Evolutionary conservation across 805 yeast genomes (phyloP), one percentile per base, ranked within the genome.

Genomic region (Saccharomycopsis sp.): DNA sequence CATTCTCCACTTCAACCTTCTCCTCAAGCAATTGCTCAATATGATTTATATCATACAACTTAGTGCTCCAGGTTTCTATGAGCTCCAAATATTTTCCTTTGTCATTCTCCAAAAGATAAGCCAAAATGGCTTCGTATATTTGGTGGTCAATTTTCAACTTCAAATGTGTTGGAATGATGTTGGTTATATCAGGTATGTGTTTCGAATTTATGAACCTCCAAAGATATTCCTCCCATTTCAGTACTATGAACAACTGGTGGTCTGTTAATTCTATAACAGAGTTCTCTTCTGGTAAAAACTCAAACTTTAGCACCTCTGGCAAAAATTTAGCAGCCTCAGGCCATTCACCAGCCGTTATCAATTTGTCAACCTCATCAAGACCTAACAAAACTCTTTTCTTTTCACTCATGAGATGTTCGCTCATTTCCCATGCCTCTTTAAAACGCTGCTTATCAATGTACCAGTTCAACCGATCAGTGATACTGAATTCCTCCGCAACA

Each of bases 371-470:
- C 56, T 76, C 76, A 34, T 67, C 65, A 5, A 75, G 52, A 2
- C 95, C 96, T 27, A 75, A 65, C 29, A 67, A 61, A 8, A 80
- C 56, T 37, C 89, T 59, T 45, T 74, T 73, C 3, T 54, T 45
- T 8, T 67, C 64, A 7, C 65, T 58, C 1, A 80, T 62, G 48
- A 83, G 62, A 49, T 70, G 71, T 36, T 67, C 73, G 43, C 92
- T 72, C 53, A 85, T 75, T 30, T 69, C 67, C 94, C 95, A 89
- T 0, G 96, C 96, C 32, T 77, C 77, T 13, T 65, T 59, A 52
- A 60, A 83, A 39, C 64, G 58, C 2, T 68, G 67, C 29, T 64
- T 70, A 1, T 74, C 74, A 3, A 75, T 44, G 44, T 67, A 80
- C 96, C 96, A 89, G 3, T 74, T 63, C 34, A 79, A 69, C 44